These are phyloP conservation scores for Trichocladium antarcticum DNA, from an alignment of 495 filamentous ascomycete genomes.

Conservation along the genomic window DNA sequence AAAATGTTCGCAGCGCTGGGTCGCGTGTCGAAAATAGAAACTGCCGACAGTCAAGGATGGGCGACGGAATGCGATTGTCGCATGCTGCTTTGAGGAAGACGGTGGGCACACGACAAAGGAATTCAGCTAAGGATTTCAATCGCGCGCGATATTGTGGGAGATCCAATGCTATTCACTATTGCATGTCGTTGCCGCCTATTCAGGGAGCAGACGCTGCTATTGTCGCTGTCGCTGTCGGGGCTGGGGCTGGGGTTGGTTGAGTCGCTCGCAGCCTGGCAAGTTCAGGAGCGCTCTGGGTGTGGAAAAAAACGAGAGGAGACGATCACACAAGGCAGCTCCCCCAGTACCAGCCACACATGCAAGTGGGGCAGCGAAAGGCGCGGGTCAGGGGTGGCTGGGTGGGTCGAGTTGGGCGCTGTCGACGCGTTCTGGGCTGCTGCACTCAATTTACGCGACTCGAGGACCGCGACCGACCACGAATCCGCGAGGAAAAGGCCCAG, in stretches of 20 bases:
- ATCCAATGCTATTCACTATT: not conserved
- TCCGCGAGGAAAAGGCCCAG: not conserved
- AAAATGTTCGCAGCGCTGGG: not conserved
- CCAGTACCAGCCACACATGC: not conserved
- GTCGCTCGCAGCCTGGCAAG: not conserved
- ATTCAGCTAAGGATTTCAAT: not conserved
- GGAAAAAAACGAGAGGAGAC: slow-evolving; percentile 1
- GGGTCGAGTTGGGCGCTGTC: not conserved
- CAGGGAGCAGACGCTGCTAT: not conserved
- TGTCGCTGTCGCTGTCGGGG: not conserved
- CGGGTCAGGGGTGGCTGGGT: not conserved
- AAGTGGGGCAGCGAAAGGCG: not conserved
- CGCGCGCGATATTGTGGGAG: not conserved
- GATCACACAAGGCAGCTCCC: no score
- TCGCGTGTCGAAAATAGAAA: not conserved
- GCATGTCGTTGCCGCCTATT: slow-evolving; percentile 1
- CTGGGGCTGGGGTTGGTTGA: no score
- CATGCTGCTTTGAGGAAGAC: slow-evolving; percentile 4
- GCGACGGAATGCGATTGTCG: not conserved
- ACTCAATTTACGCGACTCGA: slow-evolving; percentile 22
- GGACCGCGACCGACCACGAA: slow-evolving; percentile 1
- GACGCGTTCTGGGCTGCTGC: slow-evolving; percentile 11
- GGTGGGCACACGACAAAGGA: slow-evolving; percentile 1
- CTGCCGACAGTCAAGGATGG: not conserved
- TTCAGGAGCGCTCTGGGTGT: no score